Percentiles rank a stretch among this genome's conserved stretches.
Evolutionary conservation across 148 eudicot genomes (phyloP).

Genomic region (Mesembryanthemum crystallinum): DNA sequence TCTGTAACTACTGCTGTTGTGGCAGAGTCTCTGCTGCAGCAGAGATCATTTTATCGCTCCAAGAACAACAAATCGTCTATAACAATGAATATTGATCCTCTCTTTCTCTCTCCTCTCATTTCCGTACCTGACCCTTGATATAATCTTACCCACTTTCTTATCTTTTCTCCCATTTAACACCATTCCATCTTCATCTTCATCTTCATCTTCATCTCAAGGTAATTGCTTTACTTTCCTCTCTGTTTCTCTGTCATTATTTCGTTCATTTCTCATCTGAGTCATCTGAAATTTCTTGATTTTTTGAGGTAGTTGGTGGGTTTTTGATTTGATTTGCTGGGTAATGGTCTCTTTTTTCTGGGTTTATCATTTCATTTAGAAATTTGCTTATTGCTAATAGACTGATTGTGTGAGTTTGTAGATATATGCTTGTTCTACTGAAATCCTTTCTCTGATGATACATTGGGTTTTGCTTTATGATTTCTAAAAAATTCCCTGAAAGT

Average conservation of each 20-base stretch:
- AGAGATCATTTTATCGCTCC: constrained; percentile 13
- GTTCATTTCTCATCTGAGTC: background rate
- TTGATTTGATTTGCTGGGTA: background rate
- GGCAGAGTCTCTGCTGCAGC: background rate
- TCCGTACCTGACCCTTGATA: background rate
- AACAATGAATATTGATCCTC: background rate
- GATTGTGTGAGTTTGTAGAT: too few relatives aligned
- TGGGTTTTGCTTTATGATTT: too few relatives aligned
- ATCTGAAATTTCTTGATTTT: background rate
- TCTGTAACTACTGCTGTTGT: background rate
- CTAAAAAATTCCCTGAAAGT: too few relatives aligned
- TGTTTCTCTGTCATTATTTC: background rate
- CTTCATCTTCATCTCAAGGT: background rate
- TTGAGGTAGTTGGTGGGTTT: background rate
- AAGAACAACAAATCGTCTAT: background rate
- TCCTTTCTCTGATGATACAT: too few relatives aligned
- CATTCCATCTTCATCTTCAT: background rate
- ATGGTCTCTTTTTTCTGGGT: background rate
- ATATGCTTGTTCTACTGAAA: too few relatives aligned
- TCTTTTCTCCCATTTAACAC: too few relatives aligned
- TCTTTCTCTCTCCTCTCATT: background rate
- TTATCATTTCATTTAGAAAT: too few relatives aligned
- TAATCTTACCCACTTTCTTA: constrained; percentile 4
- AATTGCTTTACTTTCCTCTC: background rate
- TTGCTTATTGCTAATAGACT: too few relatives aligned